phyloP scores from a whole-genome alignment of 176 grass and related monocot genomes.

The Tillandsia leiboldiana region DNA sequence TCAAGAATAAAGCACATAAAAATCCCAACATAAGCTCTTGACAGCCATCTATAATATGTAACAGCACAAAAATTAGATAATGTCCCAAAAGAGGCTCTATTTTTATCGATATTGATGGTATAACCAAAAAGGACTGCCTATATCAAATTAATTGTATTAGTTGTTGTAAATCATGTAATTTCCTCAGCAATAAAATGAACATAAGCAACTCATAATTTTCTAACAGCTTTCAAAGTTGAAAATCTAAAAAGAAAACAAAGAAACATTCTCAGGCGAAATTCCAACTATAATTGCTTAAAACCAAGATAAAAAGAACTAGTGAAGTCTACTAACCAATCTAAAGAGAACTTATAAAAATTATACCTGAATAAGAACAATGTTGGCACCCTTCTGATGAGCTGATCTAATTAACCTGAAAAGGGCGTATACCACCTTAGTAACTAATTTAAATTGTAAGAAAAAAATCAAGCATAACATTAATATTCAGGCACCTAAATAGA shows the following conservation, averaged over 20 bases:
- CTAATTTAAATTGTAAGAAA: neutral
- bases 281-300: too few species aligned
- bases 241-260: neutral
- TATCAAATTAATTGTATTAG: neutral
- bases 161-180: neutral
- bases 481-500: neutral
- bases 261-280: neutral
- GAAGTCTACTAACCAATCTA: too few species aligned
- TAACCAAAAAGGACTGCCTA: too few species aligned
- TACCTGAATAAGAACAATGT: constrained; percentile 87
- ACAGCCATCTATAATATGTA: neutral
- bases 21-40: neutral
- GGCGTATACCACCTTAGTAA: neutral
- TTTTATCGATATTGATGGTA: too few species aligned
- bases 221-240: neutral
- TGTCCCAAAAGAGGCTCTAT: neutral
- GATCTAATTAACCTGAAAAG: constrained; percentile 76
- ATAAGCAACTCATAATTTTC: neutral
- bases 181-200: neutral
- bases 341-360: neutral
- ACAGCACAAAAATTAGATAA: neutral
- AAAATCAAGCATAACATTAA: neutral
- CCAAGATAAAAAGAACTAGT: too few species aligned
- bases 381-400: constrained; percentile 79
- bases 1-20: neutral